Evolutionary conservation across 2,329 filamentous ascomycete species (phyloP).

Genomic region (Chalaropsis thielavioides): DNA sequence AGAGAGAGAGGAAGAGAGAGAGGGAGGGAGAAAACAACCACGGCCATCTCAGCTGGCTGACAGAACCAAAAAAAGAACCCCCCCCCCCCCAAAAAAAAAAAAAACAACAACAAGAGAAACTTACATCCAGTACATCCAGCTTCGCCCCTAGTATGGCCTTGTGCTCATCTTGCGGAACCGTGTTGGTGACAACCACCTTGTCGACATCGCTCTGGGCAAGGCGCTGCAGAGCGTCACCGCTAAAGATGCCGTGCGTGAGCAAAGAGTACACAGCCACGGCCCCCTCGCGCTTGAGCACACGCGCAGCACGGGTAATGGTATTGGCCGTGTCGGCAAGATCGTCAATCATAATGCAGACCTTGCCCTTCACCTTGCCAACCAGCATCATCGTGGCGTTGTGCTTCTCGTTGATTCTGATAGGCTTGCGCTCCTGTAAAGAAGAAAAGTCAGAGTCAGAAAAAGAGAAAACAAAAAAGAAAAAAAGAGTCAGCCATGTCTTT

Average conservation of each 20-base stretch:
- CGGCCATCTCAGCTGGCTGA: not conserved
- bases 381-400: slow-evolving; percentile 95
- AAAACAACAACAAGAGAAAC: slow-evolving; percentile 1
- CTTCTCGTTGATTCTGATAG: slow-evolving; percentile 72
- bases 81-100: too few species aligned
- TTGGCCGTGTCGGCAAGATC: slow-evolving; percentile 93
- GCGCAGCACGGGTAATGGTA: slow-evolving; percentile 90
- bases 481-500: slow-evolving; percentile 13
- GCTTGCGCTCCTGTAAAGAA: slow-evolving; percentile 60
- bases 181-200: slow-evolving; percentile 91
- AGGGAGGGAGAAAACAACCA: not conserved
- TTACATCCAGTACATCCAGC: slow-evolving; percentile 67
- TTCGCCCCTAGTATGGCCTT: slow-evolving; percentile 61
- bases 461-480: slow-evolving; percentile 23
- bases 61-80: slow-evolving; percentile 10
- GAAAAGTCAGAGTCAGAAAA: slow-evolving; percentile 26
- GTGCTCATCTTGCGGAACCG: slow-evolving; percentile 78
- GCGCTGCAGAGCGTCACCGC: slow-evolving; percentile 82
- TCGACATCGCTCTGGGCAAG: slow-evolving; percentile 89
- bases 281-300: slow-evolving; percentile 90
- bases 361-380: slow-evolving; percentile 69
- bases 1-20: not conserved
- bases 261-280: slow-evolving; percentile 84
- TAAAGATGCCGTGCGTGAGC: slow-evolving; percentile 87
- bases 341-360: slow-evolving; percentile 80